These are phyloP conservation scores for Buddleja alternifolia DNA, from an alignment of 257 asterid species.

Conservation along the genomic window DNA sequence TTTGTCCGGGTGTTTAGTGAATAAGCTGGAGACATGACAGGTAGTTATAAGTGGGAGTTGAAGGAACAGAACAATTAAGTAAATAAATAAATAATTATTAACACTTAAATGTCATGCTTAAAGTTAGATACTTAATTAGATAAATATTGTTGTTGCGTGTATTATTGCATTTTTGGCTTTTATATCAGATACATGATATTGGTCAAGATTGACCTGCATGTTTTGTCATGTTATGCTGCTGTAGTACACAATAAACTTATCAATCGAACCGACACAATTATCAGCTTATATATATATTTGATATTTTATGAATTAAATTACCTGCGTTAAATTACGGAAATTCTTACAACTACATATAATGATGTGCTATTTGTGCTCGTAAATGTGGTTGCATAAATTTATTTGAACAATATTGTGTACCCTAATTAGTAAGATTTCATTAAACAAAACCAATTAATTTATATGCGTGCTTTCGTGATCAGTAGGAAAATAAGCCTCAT, in stretches of 20 bases:
- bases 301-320: too few relatives aligned
- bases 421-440: too few relatives aligned
- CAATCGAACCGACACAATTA: constrained; percentile 27
- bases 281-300: not conserved
- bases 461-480: too few relatives aligned
- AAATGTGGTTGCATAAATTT: too few relatives aligned
- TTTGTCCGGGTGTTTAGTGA: constrained; percentile 27
- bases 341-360: too few relatives aligned
- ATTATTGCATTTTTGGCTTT: not conserved
- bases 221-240: not conserved
- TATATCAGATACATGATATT: constrained; percentile 26
- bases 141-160: not conserved
- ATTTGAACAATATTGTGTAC: too few relatives aligned
- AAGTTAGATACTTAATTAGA: not conserved
- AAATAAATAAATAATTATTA: not conserved
- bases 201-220: constrained; percentile 29
- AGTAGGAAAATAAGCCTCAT: too few relatives aligned
- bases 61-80: not conserved
- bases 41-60: not conserved
- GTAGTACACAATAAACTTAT: not conserved
- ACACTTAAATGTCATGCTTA: not conserved
- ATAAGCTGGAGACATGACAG: constrained; percentile 14
- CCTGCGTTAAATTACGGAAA: too few relatives aligned
- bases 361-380: too few relatives aligned
- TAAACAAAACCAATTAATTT: too few relatives aligned